Conservation (phyloP, 306 rosid genomes). For the Sphenostylis stenocarpa region DNA sequence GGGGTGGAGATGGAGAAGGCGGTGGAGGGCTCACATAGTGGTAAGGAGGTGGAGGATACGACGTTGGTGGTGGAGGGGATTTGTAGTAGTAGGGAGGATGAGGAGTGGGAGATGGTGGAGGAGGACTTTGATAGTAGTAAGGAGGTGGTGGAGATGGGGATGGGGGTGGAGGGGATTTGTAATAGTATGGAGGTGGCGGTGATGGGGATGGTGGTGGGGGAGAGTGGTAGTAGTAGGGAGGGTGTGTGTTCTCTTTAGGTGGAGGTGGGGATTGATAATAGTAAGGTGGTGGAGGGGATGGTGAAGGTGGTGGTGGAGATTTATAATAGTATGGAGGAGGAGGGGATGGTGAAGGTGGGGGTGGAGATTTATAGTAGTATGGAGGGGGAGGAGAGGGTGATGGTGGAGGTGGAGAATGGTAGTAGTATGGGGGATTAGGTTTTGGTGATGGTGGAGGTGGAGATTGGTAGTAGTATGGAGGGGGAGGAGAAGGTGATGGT, state of each 20-base stretch:
- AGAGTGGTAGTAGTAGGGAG: constrained; percentile 33
- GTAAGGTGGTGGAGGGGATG: constrained; percentile 23
- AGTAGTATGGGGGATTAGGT: constrained; percentile 20
- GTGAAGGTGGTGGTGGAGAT: constrained; percentile 39
- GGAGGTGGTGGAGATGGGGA: constrained; percentile 45
- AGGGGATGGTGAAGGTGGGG: constrained; percentile 12
- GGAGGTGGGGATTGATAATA: constrained; percentile 32
- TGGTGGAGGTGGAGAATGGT: constrained; percentile 40
- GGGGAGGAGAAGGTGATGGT: neutral
- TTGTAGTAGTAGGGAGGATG: constrained; percentile 48
- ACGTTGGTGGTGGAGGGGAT: constrained; percentile 66
- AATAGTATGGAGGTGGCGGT: constrained; percentile 42
- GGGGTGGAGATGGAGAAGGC: constrained; percentile 44
- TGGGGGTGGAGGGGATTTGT: constrained; percentile 53
- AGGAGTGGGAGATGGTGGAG: constrained; percentile 51
- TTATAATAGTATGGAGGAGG: constrained; percentile 19
- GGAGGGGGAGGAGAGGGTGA: constrained; percentile 13
- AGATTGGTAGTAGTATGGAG: constrained; percentile 14
- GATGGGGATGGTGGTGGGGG: constrained; percentile 48
- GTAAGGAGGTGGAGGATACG: constrained; percentile 65
- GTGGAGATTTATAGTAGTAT: constrained; percentile 24
- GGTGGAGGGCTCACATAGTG: constrained; percentile 66
- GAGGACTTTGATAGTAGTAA: constrained; percentile 49
- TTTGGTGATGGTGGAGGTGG: constrained; percentile 36
- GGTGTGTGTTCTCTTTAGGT: neutral